Evolutionary conservation across 768 basidiomycete species (phyloP).

Genomic region (Arthromyces matolae): DNA sequence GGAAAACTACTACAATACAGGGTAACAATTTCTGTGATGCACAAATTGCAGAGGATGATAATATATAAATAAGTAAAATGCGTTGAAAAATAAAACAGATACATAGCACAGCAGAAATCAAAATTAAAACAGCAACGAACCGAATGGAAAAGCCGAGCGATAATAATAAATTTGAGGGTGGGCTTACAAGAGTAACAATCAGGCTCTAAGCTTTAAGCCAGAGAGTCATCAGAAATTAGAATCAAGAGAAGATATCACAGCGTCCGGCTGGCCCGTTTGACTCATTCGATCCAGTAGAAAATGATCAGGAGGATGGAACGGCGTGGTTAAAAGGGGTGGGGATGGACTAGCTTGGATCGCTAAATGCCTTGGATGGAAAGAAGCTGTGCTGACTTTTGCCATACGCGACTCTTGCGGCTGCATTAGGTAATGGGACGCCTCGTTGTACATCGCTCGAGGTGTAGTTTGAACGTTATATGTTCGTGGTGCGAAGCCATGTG

Average conservation of each 20-base stretch:
- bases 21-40: conserved; percentile 8
- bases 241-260: conserved; percentile 14
- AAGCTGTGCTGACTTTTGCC: conserved; percentile 11
- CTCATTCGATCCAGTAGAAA: conserved; percentile 6
- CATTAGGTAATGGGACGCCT: conserved; percentile 6
- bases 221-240: conserved; percentile 11
- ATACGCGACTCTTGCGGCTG: conserved; percentile 10
- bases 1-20: too few species aligned
- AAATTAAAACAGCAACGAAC: neutral
- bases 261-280: conserved; percentile 2
- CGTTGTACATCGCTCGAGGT: conserved; percentile 23
- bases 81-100: neutral
- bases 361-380: conserved; percentile 7
- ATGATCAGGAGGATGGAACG: conserved; percentile 24
- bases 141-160: neutral
- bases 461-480: conserved; percentile 25
- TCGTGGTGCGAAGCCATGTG: conserved; percentile 24
- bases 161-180: conserved; percentile 5
- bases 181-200: neutral
- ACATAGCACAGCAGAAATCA: conserved; percentile 1
- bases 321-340: conserved; percentile 25
- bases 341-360: conserved; percentile 16
- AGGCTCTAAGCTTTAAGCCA: conserved; percentile 1
- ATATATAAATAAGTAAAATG: conserved; percentile 6
- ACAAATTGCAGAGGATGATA: conserved; percentile 7